Conservation (phyloP, 2,329 filamentous ascomycete species). For the Cadophora sp. region DNA sequence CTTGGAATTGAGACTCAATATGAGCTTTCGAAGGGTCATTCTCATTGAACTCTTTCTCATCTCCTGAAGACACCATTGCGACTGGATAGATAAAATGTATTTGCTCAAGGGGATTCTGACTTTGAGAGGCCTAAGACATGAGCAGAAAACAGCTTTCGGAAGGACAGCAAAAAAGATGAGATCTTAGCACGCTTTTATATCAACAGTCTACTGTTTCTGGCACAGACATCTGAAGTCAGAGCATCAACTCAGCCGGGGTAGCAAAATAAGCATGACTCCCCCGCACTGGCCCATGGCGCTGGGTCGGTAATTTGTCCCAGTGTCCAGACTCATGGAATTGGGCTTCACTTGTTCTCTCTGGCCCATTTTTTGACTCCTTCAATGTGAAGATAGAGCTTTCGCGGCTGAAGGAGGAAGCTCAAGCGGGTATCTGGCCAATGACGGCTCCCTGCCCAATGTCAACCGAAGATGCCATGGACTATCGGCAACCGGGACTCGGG, state of each 20-base stretch:
- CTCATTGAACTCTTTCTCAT: neutral
- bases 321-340: neutral
- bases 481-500: neutral
- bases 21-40: neutral
- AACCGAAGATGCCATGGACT: slow-evolving; percentile 9
- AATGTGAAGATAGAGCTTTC: neutral
- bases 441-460: neutral
- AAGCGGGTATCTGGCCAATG: neutral
- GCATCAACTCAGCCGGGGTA: neutral
- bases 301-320: neutral
- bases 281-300: neutral
- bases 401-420: neutral
- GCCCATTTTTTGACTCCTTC: too few species aligned
- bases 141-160: too few species aligned
- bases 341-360: too few species aligned
- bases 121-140: neutral
- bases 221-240: neutral
- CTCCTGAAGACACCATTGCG: neutral
- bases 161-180: too few species aligned
- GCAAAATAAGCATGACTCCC: neutral
- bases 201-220: neutral
- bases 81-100: neutral
- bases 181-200: neutral
- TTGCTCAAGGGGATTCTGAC: too few species aligned
- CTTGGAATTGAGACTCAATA: neutral